A percentile compares a stretch with the other conserved stretches of the same genome.
These are phyloP conservation scores for Carex cristatella DNA, from an alignment of 176 grass and related monocot species.

Conservation along the genomic window DNA sequence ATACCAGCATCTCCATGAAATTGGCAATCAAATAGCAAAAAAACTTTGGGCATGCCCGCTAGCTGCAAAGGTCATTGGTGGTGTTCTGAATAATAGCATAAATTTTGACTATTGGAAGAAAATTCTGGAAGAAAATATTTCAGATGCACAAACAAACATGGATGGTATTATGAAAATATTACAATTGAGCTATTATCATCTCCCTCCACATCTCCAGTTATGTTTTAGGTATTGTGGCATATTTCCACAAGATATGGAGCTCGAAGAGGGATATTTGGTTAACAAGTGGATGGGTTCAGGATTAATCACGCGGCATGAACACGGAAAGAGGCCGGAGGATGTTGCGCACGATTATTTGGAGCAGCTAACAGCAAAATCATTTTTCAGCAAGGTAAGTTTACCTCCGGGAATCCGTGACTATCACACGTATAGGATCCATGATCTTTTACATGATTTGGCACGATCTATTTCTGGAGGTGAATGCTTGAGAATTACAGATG, in stretches of 20 bases:
- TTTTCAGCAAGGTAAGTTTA: neutral
- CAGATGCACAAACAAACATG: neutral
- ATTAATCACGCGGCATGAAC: neutral
- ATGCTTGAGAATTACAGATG: constrained; percentile 7
- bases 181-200: constrained; percentile 23
- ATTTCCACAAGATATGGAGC: neutral
- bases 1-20: neutral
- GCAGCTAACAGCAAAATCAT: constrained; percentile 18
- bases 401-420: neutral
- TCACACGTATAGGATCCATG: constrained; percentile 13
- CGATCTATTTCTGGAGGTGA: constrained; percentile 16
- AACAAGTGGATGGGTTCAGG: constrained; percentile 19
- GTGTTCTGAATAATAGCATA: neutral
- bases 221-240: constrained; percentile 31
- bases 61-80: constrained; percentile 26
- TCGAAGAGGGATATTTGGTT: constrained; percentile 5
- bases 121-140: neutral
- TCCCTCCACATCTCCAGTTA: constrained; percentile 19
- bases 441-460: constrained; percentile 26
- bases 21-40: constrained; percentile 6
- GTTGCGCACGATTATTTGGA: constrained; percentile 2
- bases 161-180: constrained; percentile 16
- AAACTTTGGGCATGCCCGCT: constrained; percentile 23
- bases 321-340: constrained; percentile 14
- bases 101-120: neutral